Evolutionary conservation across 495 filamentous ascomycete species (phyloP).

Genomic region (Penicillium taxi): DNA sequence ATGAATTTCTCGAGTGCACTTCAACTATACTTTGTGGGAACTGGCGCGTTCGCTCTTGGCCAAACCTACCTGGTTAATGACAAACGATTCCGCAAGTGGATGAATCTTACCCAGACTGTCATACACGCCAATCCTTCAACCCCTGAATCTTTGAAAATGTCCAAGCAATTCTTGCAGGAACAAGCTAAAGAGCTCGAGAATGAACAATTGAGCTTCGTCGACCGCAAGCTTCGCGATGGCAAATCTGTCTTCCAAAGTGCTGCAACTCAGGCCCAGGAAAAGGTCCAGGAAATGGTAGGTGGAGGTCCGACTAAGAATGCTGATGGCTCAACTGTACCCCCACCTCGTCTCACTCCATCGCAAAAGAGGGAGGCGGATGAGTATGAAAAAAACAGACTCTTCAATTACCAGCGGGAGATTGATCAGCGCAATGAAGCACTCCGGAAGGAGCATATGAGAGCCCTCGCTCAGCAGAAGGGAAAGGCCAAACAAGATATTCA

Average conservation of each 20-base stretch:
- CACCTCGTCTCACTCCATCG: slow-evolving; percentile 15
- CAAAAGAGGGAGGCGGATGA: slow-evolving; percentile 10
- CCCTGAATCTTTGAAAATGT: not conserved
- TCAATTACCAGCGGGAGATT: slow-evolving; percentile 8
- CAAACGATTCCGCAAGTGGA: slow-evolving; percentile 18
- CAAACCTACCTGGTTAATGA: slow-evolving; percentile 49
- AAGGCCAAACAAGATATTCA: slow-evolving; percentile 13
- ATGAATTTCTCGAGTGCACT: slow-evolving; percentile 57
- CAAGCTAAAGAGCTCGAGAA: not conserved
- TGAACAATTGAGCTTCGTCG: not conserved
- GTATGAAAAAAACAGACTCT: slow-evolving; percentile 13
- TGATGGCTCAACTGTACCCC: slow-evolving; percentile 10
- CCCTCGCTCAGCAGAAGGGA: slow-evolving; percentile 9
- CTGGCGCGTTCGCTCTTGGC: slow-evolving; percentile 45
- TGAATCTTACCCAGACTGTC: slow-evolving; percentile 14
- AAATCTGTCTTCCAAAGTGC: slow-evolving; percentile 7
- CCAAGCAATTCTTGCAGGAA: not conserved
- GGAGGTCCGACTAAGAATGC: slow-evolving; percentile 6
- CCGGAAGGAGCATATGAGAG: slow-evolving; percentile 1
- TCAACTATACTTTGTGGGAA: slow-evolving; percentile 62
- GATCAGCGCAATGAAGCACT: slow-evolving; percentile 18
- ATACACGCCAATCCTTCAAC: too few species aligned
- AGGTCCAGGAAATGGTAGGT: slow-evolving; percentile 4
- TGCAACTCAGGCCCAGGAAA: slow-evolving; percentile 4
- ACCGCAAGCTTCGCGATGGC: not conserved